Evolutionary conservation across 2,329 filamentous ascomycete genomes (phyloP).

Genomic region (Pyricularia sp.): DNA sequence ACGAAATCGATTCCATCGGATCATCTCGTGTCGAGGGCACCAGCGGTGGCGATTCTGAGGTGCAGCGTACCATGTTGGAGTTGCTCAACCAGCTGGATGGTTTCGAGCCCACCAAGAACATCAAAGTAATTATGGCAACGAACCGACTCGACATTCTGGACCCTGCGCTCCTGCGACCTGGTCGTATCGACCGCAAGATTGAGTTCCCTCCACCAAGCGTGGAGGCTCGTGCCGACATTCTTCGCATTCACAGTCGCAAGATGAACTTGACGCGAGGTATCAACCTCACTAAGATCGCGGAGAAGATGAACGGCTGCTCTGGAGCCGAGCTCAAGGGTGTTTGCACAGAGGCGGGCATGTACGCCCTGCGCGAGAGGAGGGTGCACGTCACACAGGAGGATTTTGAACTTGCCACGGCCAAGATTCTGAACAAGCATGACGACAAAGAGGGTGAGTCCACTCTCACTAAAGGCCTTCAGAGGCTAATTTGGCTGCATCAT

Average conservation of each 20-base stretch:
- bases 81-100: slow-evolving; percentile 96
- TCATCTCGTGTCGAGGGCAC: slow-evolving; percentile 93
- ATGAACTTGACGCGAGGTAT: slow-evolving; percentile 98
- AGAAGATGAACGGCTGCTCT: slow-evolving; percentile 99
- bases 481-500: neutral
- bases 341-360: slow-evolving; percentile 98
- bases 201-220: slow-evolving; percentile 96
- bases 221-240: slow-evolving; percentile 91
- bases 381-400: slow-evolving; percentile 99
- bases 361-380: slow-evolving; percentile 82
- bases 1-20: slow-evolving; percentile 98
- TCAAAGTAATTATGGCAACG: slow-evolving; percentile 99
- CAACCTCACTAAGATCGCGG: slow-evolving; percentile 94
- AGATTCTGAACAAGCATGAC: slow-evolving; percentile 99
- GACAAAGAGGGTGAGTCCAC: slow-evolving; percentile 63
- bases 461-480: neutral
- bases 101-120: slow-evolving; percentile 98
- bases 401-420: slow-evolving; percentile 95
- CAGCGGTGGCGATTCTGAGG: slow-evolving; percentile 90
- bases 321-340: slow-evolving; percentile 97
- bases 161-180: slow-evolving; percentile 85
- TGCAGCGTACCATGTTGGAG: slow-evolving; percentile 97
- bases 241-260: slow-evolving; percentile 91
- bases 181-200: slow-evolving; percentile 96
- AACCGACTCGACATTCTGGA: slow-evolving; percentile 97